Evolutionary conservation across 192 early-diverging fungal genomes (phyloP), one percentile per base, ranked within the genome.

Genomic region (Coemansia sp.): DNA sequence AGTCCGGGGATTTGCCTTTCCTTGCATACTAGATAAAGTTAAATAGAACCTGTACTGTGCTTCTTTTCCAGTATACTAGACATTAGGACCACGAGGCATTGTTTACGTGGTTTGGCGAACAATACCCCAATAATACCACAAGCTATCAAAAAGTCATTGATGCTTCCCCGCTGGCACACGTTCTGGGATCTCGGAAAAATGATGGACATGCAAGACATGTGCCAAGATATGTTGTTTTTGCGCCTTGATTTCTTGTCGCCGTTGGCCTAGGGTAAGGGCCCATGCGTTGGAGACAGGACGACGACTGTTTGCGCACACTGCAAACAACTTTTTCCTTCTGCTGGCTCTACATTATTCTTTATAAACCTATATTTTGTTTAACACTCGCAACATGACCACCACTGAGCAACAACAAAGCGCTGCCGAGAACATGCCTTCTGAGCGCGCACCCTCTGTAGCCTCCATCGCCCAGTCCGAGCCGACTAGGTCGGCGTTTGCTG

Each of bases 391-490:
- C 12, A 57, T 57, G 55, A 57, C 55, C 12, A 57, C 55, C 29
- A 57, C 27, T 3, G 51, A 55, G 25, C 51, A 55, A 31, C 51
- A 55, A 31, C 51, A 55, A 55, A 55, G 29, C 23, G 31, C 15
- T 7, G 55, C 15, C 5, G 55, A 57, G 29, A 5, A 1, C 15
- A 32, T 23, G 29, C 29, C 31, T 57, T 34, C 55, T 32, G 55
- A 57, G 55, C 27, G 12, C 15, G 25, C 55, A 15, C 14, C 29
- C 15, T 57, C 55, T 7, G 55, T 15, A 8, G 55, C 31, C 31
- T 57, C 55, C 55, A 32, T 57, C 31, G 1, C 55, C 29, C 55
- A 57, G 55, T 29, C 55, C 55, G 55, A 57, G 55, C 55, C 55
- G 23, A 31, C 55, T 17, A 57, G 55, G 55, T 32, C 55, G 27